Base-by-base conservation (phyloP, 768 basidiomycete species). In the Mycena capillaripes region DNA sequence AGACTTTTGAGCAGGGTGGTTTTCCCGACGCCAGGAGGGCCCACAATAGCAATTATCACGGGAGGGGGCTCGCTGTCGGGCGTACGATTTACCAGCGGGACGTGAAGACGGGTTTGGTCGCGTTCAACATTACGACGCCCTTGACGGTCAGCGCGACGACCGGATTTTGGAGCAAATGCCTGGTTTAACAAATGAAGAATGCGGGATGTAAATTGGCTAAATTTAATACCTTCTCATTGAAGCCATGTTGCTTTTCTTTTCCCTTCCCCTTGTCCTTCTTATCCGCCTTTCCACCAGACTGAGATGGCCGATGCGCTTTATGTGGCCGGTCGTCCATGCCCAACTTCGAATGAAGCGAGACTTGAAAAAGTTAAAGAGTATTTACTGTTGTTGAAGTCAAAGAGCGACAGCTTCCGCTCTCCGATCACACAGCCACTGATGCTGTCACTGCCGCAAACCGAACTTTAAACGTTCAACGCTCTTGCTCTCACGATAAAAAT, bases 1-100 rank as follows among this genome's bases (percentile, higher is more conserved):
- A 99, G 90, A 75, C 93, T 95, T 79, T 97, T 96, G 75, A 99
- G 87, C 14, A 99, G 86, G 2, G 97, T 99, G 1, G 95, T 95
- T 82, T 99, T 99, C 66, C 98, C 98, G 32, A 98, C 98, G 10
- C 98, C 98, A 2, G 97, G 93, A 32, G 98, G 97, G 0, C 98
- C 98, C 44, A 98, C 97, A 59, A 99, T 89, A 30, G 97, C 97
- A 40, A 99, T 90, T 71, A 99, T 90, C 76, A 99, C 91, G 6
- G 98, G 98, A 2, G 98, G 97, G 3, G 98, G 96, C 48, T 92
- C 89, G 65, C 93, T 91, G 72, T 96, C 93, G 5, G 98, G 97
- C 12, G 96, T 98, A 60, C 98, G 90, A 81, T 98, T 93, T 63
- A 99, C 95, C 32, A 98, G 89, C 17, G 98, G 98, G 9, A 99